A percentile compares a stretch with the other conserved stretches of the same genome.
These are phyloP conservation scores for Fusarium staphyleae DNA, from an alignment of 2,329 filamentous ascomycete species.

Conservation along the genomic window DNA sequence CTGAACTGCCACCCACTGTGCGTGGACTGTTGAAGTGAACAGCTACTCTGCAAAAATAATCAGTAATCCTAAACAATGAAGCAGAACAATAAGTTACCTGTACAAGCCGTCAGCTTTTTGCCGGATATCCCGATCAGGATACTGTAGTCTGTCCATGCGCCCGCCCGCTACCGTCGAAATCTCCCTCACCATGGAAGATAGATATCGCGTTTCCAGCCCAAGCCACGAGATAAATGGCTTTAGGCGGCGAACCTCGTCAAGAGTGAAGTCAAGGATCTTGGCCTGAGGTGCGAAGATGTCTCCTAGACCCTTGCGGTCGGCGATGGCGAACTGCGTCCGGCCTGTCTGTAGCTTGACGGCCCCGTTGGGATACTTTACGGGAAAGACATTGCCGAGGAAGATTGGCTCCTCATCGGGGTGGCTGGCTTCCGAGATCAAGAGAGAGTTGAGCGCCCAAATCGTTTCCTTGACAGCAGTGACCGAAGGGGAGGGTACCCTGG, in stretches of 20 bases:
- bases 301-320: constrained; percentile 43
- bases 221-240: constrained; percentile 47
- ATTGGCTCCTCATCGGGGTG: constrained; percentile 14
- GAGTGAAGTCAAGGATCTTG: constrained; percentile 47
- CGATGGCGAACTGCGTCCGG: constrained; percentile 43
- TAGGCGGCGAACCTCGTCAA: constrained; percentile 45
- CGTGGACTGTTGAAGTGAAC: constrained; percentile 34
- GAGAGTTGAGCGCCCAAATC: constrained; percentile 45
- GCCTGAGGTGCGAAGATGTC: constrained; percentile 40
- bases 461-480: constrained; percentile 41
- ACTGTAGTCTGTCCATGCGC: constrained; percentile 27
- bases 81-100: constrained; percentile 35
- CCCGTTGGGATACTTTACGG: constrained; percentile 34
- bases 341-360: constrained; percentile 16
- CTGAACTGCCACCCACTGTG: neutral
- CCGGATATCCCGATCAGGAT: constrained; percentile 39
- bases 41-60: constrained; percentile 24
- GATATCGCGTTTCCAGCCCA: constrained; percentile 41
- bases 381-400: constrained; percentile 27
- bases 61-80: accelerated
- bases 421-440: constrained; percentile 31
- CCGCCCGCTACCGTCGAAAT: constrained; percentile 40
- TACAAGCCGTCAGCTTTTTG: constrained; percentile 44
- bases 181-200: constrained; percentile 47
- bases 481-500: constrained; percentile 2